Conservation (phyloP, 164 flowering plant species). For the Cinnamomum micranthum region DNA sequence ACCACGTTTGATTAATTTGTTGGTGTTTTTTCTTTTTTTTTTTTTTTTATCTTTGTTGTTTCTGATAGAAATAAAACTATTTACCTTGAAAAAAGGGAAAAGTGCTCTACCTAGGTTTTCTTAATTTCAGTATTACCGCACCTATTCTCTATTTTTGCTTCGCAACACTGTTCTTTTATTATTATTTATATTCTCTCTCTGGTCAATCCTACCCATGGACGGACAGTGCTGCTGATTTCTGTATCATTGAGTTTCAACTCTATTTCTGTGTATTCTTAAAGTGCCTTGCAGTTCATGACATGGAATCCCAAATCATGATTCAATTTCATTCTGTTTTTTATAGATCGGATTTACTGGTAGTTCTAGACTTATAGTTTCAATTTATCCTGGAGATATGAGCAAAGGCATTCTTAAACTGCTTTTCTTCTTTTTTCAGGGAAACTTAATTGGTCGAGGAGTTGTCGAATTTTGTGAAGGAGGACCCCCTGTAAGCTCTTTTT, state of each 20-base stretch:
- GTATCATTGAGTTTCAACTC: neutral
- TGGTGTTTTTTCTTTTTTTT: no score
- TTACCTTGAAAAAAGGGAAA: no score
- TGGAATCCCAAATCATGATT: neutral
- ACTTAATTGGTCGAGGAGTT: slow-evolving; percentile 79
- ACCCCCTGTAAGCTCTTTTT: slow-evolving; percentile 62
- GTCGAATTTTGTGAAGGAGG: slow-evolving; percentile 83
- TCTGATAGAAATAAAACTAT: no score
- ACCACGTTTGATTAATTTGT: no score
- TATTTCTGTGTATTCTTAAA: neutral
- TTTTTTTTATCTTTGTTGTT: no score
- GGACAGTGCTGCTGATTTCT: neutral
- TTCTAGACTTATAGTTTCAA: neutral
- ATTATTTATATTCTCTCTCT: neutral
- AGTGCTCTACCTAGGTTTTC: neutral
- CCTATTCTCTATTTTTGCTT: neutral
- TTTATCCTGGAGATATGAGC: neutral
- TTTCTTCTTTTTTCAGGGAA: slow-evolving; percentile 52
- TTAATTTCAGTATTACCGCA: neutral
- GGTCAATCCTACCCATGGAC: neutral
- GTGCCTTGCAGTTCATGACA: neutral
- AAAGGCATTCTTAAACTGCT: neutral
- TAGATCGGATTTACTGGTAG: neutral
- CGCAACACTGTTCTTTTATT: no score
- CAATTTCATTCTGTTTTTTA: neutral